A percentile compares a stretch with the other conserved stretches of the same genome.
These are phyloP conservation scores for Batrachochytrium dendrobatidis DNA, from an alignment of 371 early-diverging fungal species.

Conservation along the genomic window DNA sequence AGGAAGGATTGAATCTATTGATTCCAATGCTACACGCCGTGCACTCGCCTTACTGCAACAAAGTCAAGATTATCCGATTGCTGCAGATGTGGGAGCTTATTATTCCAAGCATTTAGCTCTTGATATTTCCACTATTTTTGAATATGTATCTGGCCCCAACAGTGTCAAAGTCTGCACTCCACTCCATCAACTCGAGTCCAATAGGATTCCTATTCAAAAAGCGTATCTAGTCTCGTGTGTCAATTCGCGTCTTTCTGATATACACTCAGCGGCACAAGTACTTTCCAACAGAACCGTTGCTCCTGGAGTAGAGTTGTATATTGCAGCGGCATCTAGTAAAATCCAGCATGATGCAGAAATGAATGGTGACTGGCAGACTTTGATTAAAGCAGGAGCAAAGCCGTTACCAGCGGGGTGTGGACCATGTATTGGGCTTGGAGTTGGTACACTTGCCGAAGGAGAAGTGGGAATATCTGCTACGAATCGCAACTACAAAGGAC, in stretches of 20 bases:
- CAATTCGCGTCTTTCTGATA: slow-evolving; percentile 82
- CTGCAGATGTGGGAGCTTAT: slow-evolving; percentile 45
- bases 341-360: slow-evolving; percentile 79
- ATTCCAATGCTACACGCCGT: slow-evolving; percentile 36
- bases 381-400: slow-evolving; percentile 85
- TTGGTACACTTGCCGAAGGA: slow-evolving; percentile 82
- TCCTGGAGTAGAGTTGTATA: slow-evolving; percentile 86
- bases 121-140: slow-evolving; percentile 78
- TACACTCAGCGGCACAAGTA: slow-evolving; percentile 81
- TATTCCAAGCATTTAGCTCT: slow-evolving; percentile 81
- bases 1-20: too few species aligned
- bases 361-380: slow-evolving; percentile 78
- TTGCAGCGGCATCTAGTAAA: slow-evolving; percentile 87
- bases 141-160: slow-evolving; percentile 91
- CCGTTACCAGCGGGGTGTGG: slow-evolving; percentile 92
- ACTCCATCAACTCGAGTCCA: slow-evolving; percentile 59
- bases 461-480: slow-evolving; percentile 95
- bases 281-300: slow-evolving; percentile 56
- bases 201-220: slow-evolving; percentile 77
- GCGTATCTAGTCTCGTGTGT: slow-evolving; percentile 93
- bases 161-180: slow-evolving; percentile 83
- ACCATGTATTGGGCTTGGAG: slow-evolving; percentile 90
- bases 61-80: slow-evolving; percentile 46
- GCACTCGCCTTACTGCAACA: too few species aligned
- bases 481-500: slow-evolving; percentile 95